A percentile compares a stretch with the other conserved stretches of the same genome.
phyloP scores from a whole-genome alignment of 73 alveolate genomes.

The Diophrys sp. region DNA sequence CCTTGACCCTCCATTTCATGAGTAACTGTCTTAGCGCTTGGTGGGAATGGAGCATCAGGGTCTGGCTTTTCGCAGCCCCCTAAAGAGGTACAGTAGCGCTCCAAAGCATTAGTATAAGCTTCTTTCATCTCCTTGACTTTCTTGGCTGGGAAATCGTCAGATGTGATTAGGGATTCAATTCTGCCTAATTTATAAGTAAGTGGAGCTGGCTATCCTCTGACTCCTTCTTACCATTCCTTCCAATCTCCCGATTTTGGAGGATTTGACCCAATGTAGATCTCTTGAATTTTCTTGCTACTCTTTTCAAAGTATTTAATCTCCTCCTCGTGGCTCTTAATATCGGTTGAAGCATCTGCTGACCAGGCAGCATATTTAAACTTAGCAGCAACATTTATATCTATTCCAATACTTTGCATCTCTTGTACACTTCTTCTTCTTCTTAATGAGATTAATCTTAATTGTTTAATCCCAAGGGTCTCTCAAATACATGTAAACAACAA shows the following conservation, averaged over 20 bases:
- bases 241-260: constrained; percentile 1
- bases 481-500: too few relatives aligned
- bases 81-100: not conserved
- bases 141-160: not conserved
- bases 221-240: not conserved
- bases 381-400: not conserved
- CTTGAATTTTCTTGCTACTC: not conserved
- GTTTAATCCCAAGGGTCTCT: too few relatives aligned
- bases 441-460: too few relatives aligned
- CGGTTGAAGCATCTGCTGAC: not conserved
- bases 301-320: not conserved
- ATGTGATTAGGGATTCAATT: not conserved
- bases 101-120: not conserved
- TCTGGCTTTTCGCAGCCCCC: not conserved
- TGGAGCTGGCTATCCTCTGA: not conserved
- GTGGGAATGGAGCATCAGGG: not conserved
- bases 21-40: not conserved
- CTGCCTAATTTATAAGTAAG: too few relatives aligned
- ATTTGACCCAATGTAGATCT: not conserved
- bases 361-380: not conserved
- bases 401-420: not conserved
- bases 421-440: too few relatives aligned
- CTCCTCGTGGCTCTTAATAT: not conserved
- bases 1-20: not conserved
- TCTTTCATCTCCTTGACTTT: not conserved